Evolutionary conservation across 306 rosid genomes (phyloP).

Genomic region (Dryas alaskensis): DNA sequence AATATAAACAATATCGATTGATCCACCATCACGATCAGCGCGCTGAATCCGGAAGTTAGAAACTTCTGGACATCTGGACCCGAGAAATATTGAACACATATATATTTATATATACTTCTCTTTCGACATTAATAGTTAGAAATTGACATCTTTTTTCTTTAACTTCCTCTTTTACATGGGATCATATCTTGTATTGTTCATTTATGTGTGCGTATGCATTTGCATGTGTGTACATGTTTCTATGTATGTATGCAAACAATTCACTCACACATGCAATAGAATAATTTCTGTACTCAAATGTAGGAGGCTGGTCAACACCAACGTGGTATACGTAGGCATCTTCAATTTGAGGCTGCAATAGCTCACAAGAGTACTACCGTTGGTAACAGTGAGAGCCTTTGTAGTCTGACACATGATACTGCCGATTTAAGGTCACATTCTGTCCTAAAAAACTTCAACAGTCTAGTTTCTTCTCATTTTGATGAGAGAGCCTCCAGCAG

Average conservation of each 20-base stretch:
- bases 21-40: too few species aligned
- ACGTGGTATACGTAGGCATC: conserved; percentile 27
- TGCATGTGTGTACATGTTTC: background rate
- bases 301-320: conserved; percentile 16
- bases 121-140: background rate
- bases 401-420: conserved; percentile 11
- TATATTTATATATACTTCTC: background rate
- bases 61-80: too few species aligned
- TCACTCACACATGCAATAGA: conserved; percentile 4
- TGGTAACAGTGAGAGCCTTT: background rate
- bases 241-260: background rate
- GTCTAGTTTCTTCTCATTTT: background rate
- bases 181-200: background rate
- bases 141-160: background rate
- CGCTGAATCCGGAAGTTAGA: too few species aligned
- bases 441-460: conserved; percentile 5
- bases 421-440: background rate
- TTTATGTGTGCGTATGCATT: background rate
- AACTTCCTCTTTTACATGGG: background rate
- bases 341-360: conserved; percentile 27
- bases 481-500: background rate
- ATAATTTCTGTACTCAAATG: conserved; percentile 2
- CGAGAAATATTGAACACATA: too few species aligned
- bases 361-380: background rate
- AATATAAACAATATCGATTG: too few species aligned